Percentiles rank a stretch among this genome's conserved stretches.
These are phyloP conservation scores for Solanum arcanum DNA, from an alignment of 257 asterid genomes.

Conservation along the genomic window DNA sequence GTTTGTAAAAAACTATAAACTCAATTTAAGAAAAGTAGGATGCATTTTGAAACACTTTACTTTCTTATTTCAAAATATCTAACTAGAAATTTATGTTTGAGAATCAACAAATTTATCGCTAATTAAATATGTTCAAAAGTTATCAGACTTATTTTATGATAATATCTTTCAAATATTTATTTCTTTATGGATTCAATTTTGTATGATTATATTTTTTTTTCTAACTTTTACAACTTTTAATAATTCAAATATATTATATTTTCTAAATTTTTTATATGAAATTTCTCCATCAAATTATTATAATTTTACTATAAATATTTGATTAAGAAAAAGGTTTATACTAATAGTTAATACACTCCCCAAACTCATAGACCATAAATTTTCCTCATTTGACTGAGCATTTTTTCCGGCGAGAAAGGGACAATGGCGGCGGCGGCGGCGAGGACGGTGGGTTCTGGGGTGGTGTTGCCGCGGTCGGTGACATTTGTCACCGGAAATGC, in stretches of 20 bases:
- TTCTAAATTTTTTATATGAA: too few relatives aligned
- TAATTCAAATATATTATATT: too few relatives aligned
- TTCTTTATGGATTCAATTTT: neutral
- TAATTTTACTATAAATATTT: too few relatives aligned
- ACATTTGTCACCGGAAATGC: constrained; percentile 94
- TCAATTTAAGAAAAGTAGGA: neutral
- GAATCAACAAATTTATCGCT: too few relatives aligned
- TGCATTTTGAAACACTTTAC: rapidly evolving
- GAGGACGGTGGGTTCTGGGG: constrained; percentile 21
- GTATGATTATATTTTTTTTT: too few relatives aligned
- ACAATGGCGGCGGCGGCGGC: constrained; percentile 39
- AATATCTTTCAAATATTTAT: too few relatives aligned
- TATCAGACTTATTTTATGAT: too few relatives aligned
- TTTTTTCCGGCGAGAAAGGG: neutral
- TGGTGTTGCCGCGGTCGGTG: constrained; percentile 58
- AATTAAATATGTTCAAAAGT: too few relatives aligned
- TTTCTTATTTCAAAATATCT: too few relatives aligned
- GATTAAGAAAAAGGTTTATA: neutral
- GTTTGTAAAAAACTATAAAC: too few relatives aligned
- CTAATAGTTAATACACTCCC: neutral
- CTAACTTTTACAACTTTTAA: too few relatives aligned
- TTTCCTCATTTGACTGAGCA: neutral
- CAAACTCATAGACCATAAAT: neutral
- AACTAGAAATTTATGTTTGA: too few relatives aligned
- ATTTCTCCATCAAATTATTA: neutral